Evolutionary conservation across 176 grass and related monocot species (phyloP).

Genomic region (Zizania latifolia): DNA sequence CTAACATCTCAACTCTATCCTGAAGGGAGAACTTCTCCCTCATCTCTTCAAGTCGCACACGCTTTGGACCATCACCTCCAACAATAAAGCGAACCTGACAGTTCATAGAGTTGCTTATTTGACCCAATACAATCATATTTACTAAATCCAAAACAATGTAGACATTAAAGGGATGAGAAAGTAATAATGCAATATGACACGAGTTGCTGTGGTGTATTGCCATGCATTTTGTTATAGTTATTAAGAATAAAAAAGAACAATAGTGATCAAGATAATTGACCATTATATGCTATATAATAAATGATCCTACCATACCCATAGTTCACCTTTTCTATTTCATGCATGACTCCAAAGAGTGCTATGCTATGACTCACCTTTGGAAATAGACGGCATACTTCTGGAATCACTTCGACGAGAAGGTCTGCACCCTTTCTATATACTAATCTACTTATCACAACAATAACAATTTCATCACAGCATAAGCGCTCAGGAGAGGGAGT

Average conservation of each 20-base stretch:
- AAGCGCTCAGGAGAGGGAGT: conserved; percentile 55
- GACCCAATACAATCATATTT: background rate
- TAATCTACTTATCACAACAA: conserved; percentile 89
- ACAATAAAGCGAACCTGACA: conserved; percentile 81
- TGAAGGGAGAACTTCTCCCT: conserved; percentile 93
- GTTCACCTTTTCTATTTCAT: background rate
- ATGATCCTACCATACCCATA: background rate
- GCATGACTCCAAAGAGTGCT: background rate
- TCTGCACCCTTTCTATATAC: conserved; percentile 93
- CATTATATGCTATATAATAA: background rate
- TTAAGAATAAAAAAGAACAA: background rate
- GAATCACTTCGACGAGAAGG: conserved; percentile 96
- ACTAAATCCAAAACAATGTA: conserved; percentile 9
- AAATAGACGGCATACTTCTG: conserved; percentile 81
- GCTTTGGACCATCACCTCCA: conserved; percentile 95
- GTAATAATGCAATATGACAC: background rate
- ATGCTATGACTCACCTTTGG: conserved; percentile 63
- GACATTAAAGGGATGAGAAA: background rate
- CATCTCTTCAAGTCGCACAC: conserved; percentile 93
- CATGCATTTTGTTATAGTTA: background rate
- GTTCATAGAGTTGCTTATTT: background rate
- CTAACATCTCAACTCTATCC: conserved; percentile 96
- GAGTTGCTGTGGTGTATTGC: background rate
- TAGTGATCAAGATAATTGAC: conserved; percentile 6
- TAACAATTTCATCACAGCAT: conserved; percentile 75